These are phyloP conservation scores for Daldinia sp. DNA, from an alignment of 2,329 filamentous ascomycete species.

Conservation along the genomic window DNA sequence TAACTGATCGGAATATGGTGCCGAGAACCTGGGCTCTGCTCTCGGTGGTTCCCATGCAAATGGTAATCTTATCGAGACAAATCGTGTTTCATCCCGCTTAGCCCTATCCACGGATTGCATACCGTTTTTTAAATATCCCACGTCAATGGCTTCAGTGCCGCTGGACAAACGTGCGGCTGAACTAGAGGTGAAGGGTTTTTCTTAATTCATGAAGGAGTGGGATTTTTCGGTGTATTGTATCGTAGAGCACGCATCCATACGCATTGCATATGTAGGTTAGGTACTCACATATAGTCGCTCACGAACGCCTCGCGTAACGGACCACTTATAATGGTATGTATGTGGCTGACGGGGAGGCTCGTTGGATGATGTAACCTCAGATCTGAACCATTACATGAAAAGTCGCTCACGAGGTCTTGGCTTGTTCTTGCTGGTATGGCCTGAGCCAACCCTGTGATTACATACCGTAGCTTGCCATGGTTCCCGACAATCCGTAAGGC, in stretches of 20 bases:
- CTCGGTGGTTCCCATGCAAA: constrained; percentile 21
- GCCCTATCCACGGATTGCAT: constrained; percentile 26
- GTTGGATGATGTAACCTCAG: constrained; percentile 38
- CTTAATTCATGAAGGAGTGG: not conserved
- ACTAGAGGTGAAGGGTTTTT: constrained; percentile 4
- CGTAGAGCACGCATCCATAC: not conserved
- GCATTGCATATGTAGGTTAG: not conserved
- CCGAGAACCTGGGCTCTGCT: constrained; percentile 20
- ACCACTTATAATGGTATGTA: not conserved
- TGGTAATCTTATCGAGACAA: constrained; percentile 41
- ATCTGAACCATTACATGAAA: constrained; percentile 37
- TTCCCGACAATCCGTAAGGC: constrained; percentile 28
- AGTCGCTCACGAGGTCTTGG: constrained; percentile 22
- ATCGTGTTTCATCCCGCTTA: constrained; percentile 40
- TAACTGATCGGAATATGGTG: constrained; percentile 13
- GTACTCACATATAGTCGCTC: not conserved
- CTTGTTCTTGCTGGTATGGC: constrained; percentile 26
- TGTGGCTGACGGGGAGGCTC: constrained; percentile 31
- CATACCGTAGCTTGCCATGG: constrained; percentile 1
- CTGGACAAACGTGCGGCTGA: constrained; percentile 24
- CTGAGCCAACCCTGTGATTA: constrained; percentile 36
- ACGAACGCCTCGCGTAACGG: not conserved
- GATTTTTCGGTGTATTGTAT: not conserved
- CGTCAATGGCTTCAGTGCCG: constrained; percentile 3
- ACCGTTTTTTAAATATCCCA: constrained; percentile 4